Percentiles rank a stretch among this genome's conserved stretches.
phyloP scores from a whole-genome alignment of 2,329 filamentous ascomycete species.

The Aspergillus sp. region DNA sequence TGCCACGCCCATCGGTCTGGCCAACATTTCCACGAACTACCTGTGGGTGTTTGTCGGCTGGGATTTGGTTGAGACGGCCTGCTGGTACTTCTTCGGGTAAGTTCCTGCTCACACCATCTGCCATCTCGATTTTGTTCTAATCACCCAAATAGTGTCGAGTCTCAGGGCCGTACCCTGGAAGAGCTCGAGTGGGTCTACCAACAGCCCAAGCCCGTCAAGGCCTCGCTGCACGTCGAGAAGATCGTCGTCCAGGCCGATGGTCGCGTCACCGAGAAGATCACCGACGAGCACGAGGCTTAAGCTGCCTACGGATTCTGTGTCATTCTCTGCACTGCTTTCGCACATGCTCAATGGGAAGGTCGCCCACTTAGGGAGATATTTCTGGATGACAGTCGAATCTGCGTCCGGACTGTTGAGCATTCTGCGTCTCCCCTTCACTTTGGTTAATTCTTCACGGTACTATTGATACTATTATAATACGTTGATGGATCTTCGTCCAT shows the following conservation, averaged over 20 bases:
- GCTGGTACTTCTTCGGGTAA: slow-evolving; percentile 51
- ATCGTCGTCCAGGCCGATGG: slow-evolving; percentile 48
- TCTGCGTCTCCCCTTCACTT: too few species aligned
- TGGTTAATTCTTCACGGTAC: too few species aligned
- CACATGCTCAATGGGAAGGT: too few species aligned
- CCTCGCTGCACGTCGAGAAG: slow-evolving; percentile 47
- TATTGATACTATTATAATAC: too few species aligned
- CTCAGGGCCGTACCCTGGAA: slow-evolving; percentile 50
- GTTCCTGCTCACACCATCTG: slow-evolving; percentile 25
- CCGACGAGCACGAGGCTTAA: slow-evolving; percentile 15
- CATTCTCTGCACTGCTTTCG: too few species aligned
- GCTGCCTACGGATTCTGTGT: too few species aligned
- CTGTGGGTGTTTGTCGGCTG: slow-evolving; percentile 51
- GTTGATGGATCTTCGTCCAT: too few species aligned
- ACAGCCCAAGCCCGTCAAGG: slow-evolving; percentile 52
- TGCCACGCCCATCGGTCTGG: slow-evolving; percentile 47
- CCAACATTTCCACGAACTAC: slow-evolving; percentile 40
- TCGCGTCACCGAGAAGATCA: slow-evolving; percentile 48
- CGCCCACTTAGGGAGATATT: too few species aligned
- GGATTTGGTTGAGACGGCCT: slow-evolving; percentile 44
- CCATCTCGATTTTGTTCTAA: too few species aligned
- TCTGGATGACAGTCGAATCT: too few species aligned
- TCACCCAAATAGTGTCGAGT: slow-evolving; percentile 1
- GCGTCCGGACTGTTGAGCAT: too few species aligned
- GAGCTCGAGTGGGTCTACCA: slow-evolving; percentile 53